A percentile compares a stretch with the other conserved stretches of the same genome.
phyloP scores from a whole-genome alignment of 2,329 filamentous ascomycete genomes.

The Aspergillus brasiliensis region DNA sequence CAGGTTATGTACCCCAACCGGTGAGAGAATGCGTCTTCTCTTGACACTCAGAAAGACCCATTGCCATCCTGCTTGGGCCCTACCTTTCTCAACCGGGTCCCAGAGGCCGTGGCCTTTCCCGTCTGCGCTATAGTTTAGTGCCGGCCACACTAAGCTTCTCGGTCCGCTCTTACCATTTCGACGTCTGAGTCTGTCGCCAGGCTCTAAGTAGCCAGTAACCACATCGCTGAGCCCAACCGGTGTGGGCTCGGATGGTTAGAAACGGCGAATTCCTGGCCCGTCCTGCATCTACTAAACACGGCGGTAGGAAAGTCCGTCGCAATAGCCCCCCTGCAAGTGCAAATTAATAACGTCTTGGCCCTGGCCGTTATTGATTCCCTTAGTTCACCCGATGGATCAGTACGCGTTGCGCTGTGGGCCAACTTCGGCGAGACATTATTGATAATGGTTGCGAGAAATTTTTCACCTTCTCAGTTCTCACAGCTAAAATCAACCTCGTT shows the following conservation, averaged over 20 bases:
- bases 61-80: background rate
- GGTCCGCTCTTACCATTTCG: background rate
- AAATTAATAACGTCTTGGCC: background rate
- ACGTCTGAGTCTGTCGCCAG: background rate
- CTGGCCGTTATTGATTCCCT: background rate
- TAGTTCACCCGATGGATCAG: slow-evolving; percentile 6
- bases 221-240: background rate
- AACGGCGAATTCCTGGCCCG: background rate
- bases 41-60: background rate
- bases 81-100: background rate
- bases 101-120: background rate
- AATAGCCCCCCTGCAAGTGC: background rate
- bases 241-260: background rate
- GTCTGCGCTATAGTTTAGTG: background rate
- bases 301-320: background rate
- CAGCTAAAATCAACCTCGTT: background rate
- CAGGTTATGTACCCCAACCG: background rate
- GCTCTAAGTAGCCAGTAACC: background rate
- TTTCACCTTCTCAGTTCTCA: too few species aligned
- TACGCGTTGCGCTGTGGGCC: slow-evolving; percentile 3
- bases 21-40: background rate
- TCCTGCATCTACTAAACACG: background rate
- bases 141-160: slow-evolving; percentile 1
- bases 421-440: background rate
- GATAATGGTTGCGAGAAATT: background rate